A percentile compares a stretch with the other conserved stretches of the same genome.
Evolutionary conservation across 75 land plant genomes (phyloP).

Genomic region (Sequoia sempervirens): DNA sequence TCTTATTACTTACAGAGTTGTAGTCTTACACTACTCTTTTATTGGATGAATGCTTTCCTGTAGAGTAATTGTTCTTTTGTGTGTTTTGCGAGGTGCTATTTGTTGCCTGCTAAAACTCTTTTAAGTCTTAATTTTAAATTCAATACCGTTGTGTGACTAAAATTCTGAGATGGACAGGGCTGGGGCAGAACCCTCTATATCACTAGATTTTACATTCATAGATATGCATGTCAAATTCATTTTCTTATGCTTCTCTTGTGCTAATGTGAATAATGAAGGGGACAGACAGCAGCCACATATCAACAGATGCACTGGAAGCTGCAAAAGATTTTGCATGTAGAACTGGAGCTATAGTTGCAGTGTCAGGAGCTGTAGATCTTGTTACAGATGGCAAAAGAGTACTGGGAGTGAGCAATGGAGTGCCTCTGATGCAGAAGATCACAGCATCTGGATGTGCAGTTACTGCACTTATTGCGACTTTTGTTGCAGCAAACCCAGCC

Average conservation of each 20-base stretch:
- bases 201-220: not conserved
- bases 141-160: not conserved
- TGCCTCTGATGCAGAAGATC: conserved; percentile 78
- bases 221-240: not conserved
- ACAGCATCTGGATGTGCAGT: conserved; percentile 97
- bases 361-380: conserved; percentile 86
- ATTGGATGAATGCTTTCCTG: not conserved
- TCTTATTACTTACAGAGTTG: not conserved
- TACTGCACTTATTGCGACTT: conserved; percentile 88
- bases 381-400: conserved; percentile 74
- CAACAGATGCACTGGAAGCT: conserved; percentile 77
- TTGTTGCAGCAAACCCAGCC: conserved; percentile 58
- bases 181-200: not conserved
- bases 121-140: not conserved
- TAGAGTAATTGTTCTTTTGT: not conserved
- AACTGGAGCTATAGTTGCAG: conserved; percentile 71
- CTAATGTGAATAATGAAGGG: conserved; percentile 42
- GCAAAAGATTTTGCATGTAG: conserved; percentile 68
- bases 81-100: not conserved
- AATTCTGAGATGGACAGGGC: not conserved
- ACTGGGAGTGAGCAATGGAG: conserved; percentile 77
- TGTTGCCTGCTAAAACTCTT: not conserved
- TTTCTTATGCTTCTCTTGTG: conserved; percentile 1
- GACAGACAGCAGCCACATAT: conserved; percentile 67
- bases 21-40: not conserved